Evolutionary conservation across 2,329 filamentous ascomycete genomes (phyloP).

Genomic region (Mycosphaerella sp.): DNA sequence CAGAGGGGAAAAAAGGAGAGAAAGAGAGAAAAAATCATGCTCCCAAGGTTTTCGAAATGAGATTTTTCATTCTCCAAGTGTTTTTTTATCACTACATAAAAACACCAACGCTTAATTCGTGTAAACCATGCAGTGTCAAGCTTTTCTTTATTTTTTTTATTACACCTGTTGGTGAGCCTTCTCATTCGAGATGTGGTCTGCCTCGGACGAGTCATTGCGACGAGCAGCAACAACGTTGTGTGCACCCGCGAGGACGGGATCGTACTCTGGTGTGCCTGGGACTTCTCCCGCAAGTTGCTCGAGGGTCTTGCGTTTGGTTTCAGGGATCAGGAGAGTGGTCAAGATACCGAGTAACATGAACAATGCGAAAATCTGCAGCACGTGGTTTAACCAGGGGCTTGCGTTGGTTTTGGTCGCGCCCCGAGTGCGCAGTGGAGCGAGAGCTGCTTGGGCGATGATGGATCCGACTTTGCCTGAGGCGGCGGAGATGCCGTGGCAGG

Average conservation of each 20-base stretch:
- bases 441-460: constrained; percentile 47
- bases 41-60: too few relatives aligned
- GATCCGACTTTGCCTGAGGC: constrained; percentile 46
- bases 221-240: background rate
- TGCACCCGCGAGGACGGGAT: constrained; percentile 30
- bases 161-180: constrained; percentile 18
- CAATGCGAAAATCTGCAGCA: constrained; percentile 71
- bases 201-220: constrained; percentile 12
- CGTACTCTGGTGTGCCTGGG: constrained; percentile 50
- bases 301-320: constrained; percentile 61
- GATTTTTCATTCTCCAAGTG: too few relatives aligned
- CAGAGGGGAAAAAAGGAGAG: too few relatives aligned
- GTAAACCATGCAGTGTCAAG: too few relatives aligned
- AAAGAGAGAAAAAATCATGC: too few relatives aligned
- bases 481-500: constrained; percentile 46
- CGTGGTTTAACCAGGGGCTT: constrained; percentile 62
- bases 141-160: too few relatives aligned
- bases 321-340: constrained; percentile 64
- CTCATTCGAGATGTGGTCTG: constrained; percentile 16
- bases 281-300: constrained; percentile 65
- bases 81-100: too few relatives aligned
- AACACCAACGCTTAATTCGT: too few relatives aligned
- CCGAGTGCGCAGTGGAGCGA: constrained; percentile 47
- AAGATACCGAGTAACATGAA: constrained; percentile 72
- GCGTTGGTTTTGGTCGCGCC: constrained; percentile 49